Conservation (phyloP, 139 green algal species). For the Coccomyxa sp. region DNA sequence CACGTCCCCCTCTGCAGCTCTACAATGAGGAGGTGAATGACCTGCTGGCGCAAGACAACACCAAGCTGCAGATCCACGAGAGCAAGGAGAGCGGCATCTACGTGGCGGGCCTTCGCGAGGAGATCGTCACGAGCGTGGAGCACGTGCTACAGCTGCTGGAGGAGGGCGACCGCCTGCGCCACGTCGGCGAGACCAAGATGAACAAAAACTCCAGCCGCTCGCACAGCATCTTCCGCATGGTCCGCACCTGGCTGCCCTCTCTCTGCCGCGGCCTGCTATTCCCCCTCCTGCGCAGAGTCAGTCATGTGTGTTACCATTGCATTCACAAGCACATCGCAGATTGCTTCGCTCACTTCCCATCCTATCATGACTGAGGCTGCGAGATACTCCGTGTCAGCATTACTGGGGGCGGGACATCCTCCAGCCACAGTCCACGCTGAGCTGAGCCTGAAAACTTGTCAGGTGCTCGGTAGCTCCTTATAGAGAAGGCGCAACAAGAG, state of each 20-base stretch:
- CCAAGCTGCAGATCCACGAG: conserved; percentile 83
- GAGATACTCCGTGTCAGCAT: not conserved
- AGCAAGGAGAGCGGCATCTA: conserved; percentile 79
- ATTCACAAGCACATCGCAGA: too few species aligned
- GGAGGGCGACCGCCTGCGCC: conserved; percentile 67
- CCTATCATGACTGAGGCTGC: not conserved
- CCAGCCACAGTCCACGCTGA: too few species aligned
- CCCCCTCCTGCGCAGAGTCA: too few species aligned
- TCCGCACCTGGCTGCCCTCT: too few species aligned
- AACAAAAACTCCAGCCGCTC: conserved; percentile 84
- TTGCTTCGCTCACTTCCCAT: not conserved
- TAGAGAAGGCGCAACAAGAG: too few species aligned
- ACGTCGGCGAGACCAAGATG: conserved; percentile 96
- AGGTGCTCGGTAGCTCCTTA: too few species aligned
- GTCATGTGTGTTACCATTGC: too few species aligned
- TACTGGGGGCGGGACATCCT: too few species aligned
- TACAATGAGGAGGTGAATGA: conserved; percentile 99
- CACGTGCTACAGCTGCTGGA: conserved; percentile 80
- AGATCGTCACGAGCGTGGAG: conserved; percentile 82
- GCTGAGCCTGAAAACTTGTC: too few species aligned
- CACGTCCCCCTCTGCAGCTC: conserved; percentile 23
- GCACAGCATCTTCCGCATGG: conserved; percentile 97
- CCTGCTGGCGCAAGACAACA: conserved; percentile 74
- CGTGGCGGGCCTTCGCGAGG: conserved; percentile 89
- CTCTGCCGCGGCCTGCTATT: too few species aligned